Evolutionary conservation across 1,284 basidiomycete species (phyloP), one percentile per base, ranked within the genome.

Genomic region (Ustilago cynodontis): DNA sequence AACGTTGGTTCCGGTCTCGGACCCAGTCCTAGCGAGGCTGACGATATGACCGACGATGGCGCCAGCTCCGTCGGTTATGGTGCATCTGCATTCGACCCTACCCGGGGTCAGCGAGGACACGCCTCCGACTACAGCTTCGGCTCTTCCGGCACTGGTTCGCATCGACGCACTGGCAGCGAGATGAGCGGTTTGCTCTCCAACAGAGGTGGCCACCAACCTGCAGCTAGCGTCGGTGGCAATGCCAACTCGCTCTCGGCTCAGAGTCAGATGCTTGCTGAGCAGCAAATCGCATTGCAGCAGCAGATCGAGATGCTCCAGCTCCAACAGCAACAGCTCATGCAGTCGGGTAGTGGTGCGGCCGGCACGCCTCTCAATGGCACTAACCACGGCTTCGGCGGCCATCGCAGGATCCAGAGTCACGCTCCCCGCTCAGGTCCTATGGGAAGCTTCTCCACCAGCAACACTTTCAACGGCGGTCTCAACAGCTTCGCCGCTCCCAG

Each of bases 331-430:
- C 83, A 82, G 53, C 80, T 87, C 41, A 79, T 87, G 74, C 85
- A 85, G 31, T 56, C 41, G 8, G 24, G 29, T 16, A 35, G 18
- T 31, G 51, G 49, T 8, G 45, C 22, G 9, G 53, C 49, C 14
- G 35, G 13, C 64, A 73, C 55, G 53, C 51, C 58, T 29, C 61
- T 69, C 58, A 73, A 65, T 58, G 62, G 60, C 31, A 55, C 57
- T 45, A 52, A 18, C 7, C 59, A 67, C 35, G 59, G 59, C 62
- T 71, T 65, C 10, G 75, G 71, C 18, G 71, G 67, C 65, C 95
- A 98, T 85, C 91, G 95, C 65, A 92, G 95, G 56, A 93, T 96
- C 10, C 94, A 96, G 86, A 95, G 94, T 82, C 87, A 87, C 63
- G 85, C 87, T 59, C 83, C 87, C 26, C 87, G 88, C 11, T 93